Conservation (phyloP, 2,329 filamentous ascomycete genomes). For the Reticulascus tulasneorum region DNA sequence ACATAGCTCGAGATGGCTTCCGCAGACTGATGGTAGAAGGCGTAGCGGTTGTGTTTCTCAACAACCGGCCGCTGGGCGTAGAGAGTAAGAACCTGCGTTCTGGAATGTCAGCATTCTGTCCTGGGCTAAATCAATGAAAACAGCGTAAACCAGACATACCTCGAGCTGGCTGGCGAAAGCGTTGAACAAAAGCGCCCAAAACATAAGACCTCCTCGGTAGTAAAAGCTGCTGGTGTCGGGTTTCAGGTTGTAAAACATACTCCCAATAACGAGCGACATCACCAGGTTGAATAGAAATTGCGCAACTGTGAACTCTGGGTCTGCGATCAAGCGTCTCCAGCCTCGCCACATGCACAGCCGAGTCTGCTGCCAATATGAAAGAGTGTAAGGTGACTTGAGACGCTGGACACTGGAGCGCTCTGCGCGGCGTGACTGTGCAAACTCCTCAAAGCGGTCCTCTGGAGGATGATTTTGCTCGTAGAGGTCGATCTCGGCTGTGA, state of each 20-base stretch:
- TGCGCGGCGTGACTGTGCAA: constrained; percentile 8
- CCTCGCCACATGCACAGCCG: constrained; percentile 56
- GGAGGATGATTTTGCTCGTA: constrained; percentile 7
- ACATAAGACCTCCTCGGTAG: constrained; percentile 21
- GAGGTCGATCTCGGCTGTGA: constrained; percentile 1
- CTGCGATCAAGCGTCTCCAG: constrained; percentile 62
- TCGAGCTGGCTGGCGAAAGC: constrained; percentile 22
- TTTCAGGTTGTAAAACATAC: constrained; percentile 60
- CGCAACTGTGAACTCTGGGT: constrained; percentile 63
- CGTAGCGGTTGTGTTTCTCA: constrained; percentile 23
- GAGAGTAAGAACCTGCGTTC: constrained; percentile 12
- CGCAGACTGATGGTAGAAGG: constrained; percentile 30
- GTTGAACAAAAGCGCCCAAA: constrained; percentile 29
- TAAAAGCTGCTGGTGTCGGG: constrained; percentile 55
- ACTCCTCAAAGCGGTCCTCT: constrained; percentile 10
- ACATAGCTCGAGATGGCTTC: constrained; percentile 63
- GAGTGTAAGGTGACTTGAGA: constrained; percentile 59
- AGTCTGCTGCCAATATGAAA: constrained; percentile 61
- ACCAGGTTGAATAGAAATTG: constrained; percentile 41
- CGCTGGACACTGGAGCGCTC: constrained; percentile 48
- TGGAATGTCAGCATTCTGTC: neutral
- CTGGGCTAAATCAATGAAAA: neutral
- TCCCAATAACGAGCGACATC: constrained; percentile 54
- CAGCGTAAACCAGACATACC: constrained; percentile 3
- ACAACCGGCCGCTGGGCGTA: constrained; percentile 21